Percentiles rank a stretch among this genome's conserved stretches.
phyloP scores from a whole-genome alignment of 164 flowering plant species.

The Dillenia suffruticosa region DNA sequence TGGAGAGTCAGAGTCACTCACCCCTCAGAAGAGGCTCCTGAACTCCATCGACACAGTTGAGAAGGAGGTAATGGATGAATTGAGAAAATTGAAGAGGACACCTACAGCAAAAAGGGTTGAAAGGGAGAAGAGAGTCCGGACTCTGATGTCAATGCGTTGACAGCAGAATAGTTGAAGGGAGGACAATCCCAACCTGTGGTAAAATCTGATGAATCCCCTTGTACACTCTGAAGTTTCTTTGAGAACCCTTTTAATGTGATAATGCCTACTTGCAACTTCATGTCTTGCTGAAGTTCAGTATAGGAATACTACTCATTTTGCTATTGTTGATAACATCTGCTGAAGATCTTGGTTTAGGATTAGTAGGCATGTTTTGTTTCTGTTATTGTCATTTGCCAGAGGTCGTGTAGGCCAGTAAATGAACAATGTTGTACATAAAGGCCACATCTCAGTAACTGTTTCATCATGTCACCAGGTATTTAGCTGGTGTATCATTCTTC shows the following conservation, averaged over 20 bases:
- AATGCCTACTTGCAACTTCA: constrained; percentile 4
- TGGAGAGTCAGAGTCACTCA: constrained; percentile 31
- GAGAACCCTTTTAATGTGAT: background rate
- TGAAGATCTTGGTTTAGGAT: constrained; percentile 17
- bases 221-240: constrained; percentile 1
- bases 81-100: constrained; percentile 47
- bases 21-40: constrained; percentile 69
- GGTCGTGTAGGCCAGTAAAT: background rate
- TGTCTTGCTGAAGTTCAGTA: constrained; percentile 19
- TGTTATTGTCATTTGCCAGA: background rate
- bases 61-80: constrained; percentile 55
- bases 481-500: constrained; percentile 6
- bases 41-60: constrained; percentile 61
- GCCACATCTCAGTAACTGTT: background rate
- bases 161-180: constrained; percentile 5
- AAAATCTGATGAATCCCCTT: constrained; percentile 24
- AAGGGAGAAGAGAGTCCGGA: constrained; percentile 52
- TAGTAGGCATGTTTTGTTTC: constrained; percentile 6
- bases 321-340: constrained; percentile 9
- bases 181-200: constrained; percentile 2
- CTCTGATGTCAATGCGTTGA: constrained; percentile 76
- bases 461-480: constrained; percentile 1
- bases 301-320: constrained; percentile 20
- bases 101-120: constrained; percentile 61
- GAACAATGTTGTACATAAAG: constrained; percentile 2